Evolutionary conservation across 805 yeast genomes (phyloP).

Genomic region (Dipodascopsis uninucleata): DNA sequence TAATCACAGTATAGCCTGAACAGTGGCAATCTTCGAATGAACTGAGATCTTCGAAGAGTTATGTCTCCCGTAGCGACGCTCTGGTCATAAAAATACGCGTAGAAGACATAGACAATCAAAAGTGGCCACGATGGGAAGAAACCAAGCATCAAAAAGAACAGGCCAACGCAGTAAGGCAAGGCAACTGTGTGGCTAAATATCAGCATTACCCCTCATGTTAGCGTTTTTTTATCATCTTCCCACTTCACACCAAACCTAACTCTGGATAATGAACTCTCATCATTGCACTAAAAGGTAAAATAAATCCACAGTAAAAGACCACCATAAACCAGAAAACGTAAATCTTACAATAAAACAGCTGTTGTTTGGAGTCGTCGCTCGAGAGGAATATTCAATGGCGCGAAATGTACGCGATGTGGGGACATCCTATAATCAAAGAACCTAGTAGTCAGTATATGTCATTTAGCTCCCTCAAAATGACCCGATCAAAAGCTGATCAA

Average conservation of each 20-base stretch:
- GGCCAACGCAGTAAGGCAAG: conserved; percentile 24
- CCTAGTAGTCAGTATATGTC: no score
- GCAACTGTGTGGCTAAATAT: conserved; percentile 23
- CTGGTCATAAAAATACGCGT: conserved; percentile 51
- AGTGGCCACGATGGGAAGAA: conserved; percentile 65
- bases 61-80: conserved; percentile 75
- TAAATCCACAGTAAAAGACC: no score
- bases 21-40: conserved; percentile 52
- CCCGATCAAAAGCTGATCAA: no score
- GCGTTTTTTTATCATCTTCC: no score
- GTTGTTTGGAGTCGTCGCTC: conserved; percentile 59
- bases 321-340: no score
- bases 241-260: no score
- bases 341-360: conserved; percentile 58
- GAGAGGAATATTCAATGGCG: conserved; percentile 56
- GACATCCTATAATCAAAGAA: no score
- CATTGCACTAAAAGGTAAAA: no score
- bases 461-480: no score
- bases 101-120: conserved; percentile 57
- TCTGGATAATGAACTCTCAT: no score
- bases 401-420: conserved; percentile 37
- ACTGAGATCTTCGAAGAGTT: conserved; percentile 50
- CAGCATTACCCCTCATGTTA: no score
- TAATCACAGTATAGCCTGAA: conserved; percentile 75
- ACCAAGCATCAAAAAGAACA: conserved; percentile 55